These are phyloP conservation scores for Actinomucor elegans DNA, from an alignment of 371 early-diverging fungal genomes.

Conservation along the genomic window DNA sequence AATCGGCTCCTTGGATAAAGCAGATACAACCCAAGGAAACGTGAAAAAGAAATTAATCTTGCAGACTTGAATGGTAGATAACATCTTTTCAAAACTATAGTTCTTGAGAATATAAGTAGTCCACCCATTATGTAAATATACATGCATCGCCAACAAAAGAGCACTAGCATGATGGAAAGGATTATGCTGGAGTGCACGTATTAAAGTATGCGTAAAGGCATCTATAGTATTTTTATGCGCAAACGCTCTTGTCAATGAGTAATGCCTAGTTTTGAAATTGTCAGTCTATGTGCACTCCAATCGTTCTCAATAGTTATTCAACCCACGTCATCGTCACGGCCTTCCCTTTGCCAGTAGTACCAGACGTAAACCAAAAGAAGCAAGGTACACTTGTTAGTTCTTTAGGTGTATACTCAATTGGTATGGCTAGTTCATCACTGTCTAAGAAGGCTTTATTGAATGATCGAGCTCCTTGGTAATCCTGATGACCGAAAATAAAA, in stretches of 20 bases:
- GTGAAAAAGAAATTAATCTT: not conserved
- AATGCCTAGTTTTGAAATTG: too few relatives aligned
- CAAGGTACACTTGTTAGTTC: slow-evolving; percentile 5
- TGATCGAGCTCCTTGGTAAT: slow-evolving; percentile 22
- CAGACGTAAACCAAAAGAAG: slow-evolving; percentile 30
- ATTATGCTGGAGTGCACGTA: too few relatives aligned
- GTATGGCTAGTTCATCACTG: not conserved
- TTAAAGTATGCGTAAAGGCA: too few relatives aligned
- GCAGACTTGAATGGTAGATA: slow-evolving; percentile 55
- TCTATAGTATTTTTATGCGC: too few relatives aligned
- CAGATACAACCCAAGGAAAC: slow-evolving; percentile 67
- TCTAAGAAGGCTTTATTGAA: slow-evolving; percentile 11
- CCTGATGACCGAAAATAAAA: slow-evolving; percentile 48
- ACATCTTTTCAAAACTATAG: slow-evolving; percentile 56
- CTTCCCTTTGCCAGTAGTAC: slow-evolving; percentile 30
- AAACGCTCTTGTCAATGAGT: too few relatives aligned
- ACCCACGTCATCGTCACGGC: slow-evolving; percentile 9
- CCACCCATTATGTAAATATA: slow-evolving; percentile 21
- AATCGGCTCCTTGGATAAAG: slow-evolving; percentile 61
- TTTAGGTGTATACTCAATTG: slow-evolving; percentile 2
- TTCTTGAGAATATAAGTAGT: slow-evolving; percentile 55
- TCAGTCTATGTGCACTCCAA: not conserved
- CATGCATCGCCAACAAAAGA: slow-evolving; percentile 26
- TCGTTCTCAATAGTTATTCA: too few relatives aligned
- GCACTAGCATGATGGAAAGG: slow-evolving; percentile 74